Conservation (phyloP, 371 early-diverging fungal species). For the Actinomortierella ambigua region DNA sequence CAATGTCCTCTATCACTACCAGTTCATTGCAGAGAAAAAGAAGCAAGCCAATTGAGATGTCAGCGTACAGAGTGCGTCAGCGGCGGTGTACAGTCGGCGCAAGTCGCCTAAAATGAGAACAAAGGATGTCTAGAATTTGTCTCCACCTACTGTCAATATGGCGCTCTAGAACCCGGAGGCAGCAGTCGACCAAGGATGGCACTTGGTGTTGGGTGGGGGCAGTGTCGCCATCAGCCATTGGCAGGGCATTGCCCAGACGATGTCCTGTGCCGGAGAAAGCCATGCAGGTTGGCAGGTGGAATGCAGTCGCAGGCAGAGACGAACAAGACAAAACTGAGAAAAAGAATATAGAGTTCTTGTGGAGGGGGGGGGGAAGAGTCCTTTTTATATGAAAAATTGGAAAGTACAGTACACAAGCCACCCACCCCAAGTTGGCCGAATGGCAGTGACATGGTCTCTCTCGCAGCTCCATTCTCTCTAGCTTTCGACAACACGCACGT, state of each 20-base stretch:
- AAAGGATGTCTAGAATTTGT: not conserved
- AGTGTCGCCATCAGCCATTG: not conserved
- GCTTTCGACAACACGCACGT: too few relatives aligned
- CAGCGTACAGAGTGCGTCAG: not conserved
- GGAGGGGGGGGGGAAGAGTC: not conserved
- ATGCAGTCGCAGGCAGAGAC: not conserved
- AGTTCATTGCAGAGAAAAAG: not conserved
- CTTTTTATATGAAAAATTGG: conserved; percentile 4
- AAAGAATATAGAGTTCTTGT: not conserved
- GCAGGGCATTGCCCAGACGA: conserved; percentile 16
- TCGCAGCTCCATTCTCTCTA: too few relatives aligned
- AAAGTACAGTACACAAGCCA: conserved; percentile 9
- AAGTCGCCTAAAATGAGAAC: not conserved
- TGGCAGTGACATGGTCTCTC: too few relatives aligned
- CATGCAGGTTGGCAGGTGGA: conserved; percentile 10
- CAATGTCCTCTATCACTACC: conserved; percentile 44
- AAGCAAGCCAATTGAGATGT: not conserved
- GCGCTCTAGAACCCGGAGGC: conserved; percentile 35
- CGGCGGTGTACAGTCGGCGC: not conserved
- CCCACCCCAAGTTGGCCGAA: too few relatives aligned
- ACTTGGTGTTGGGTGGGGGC: conserved; percentile 6
- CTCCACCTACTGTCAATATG: conserved; percentile 33
- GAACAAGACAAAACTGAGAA: not conserved
- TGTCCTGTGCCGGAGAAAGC: conserved; percentile 36
- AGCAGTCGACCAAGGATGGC: conserved; percentile 30